Evolutionary conservation across 2,329 filamentous ascomycete genomes (phyloP).

Genomic region (Phoma herbarum): DNA sequence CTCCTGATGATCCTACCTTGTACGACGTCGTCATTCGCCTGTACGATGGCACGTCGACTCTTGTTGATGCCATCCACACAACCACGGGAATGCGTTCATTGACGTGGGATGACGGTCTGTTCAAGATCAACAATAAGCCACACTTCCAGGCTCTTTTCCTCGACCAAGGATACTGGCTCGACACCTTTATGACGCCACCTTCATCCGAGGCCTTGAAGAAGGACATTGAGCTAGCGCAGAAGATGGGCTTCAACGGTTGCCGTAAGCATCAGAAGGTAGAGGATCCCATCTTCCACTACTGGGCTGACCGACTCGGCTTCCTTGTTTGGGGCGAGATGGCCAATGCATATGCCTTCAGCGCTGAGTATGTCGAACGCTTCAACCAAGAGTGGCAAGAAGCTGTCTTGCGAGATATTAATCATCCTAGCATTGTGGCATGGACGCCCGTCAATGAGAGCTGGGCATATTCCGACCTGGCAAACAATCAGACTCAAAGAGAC

Average conservation of each 20-base stretch:
- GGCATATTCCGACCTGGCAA: conserved; percentile 68
- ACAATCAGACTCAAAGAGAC: conserved; percentile 66
- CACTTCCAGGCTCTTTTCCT: conserved; percentile 69
- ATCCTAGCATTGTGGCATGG: conserved; percentile 71
- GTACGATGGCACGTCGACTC: conserved; percentile 50
- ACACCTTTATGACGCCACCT: conserved; percentile 68
- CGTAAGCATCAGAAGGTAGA: conserved; percentile 73
- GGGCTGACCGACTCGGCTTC: conserved; percentile 68
- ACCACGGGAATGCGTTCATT: conserved; percentile 69
- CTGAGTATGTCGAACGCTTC: conserved; percentile 67
- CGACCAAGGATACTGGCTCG: conserved; percentile 71
- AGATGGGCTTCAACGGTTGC: conserved; percentile 71
- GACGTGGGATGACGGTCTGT: conserved; percentile 68
- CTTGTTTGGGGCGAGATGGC: conserved; percentile 72
- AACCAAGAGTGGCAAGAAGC: conserved; percentile 71
- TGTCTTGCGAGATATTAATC: conserved; percentile 71
- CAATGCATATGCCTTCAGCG: conserved; percentile 70
- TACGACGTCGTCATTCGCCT: conserved; percentile 66
- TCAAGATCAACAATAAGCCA: conserved; percentile 66
- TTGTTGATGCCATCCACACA: conserved; percentile 66
- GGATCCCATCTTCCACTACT: conserved; percentile 68
- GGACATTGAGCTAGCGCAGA: conserved; percentile 27
- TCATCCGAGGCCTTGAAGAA: conserved; percentile 53
- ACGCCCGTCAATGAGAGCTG: conserved; percentile 72
- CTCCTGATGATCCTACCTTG: conserved; percentile 65